Evolutionary conservation across 2,329 filamentous ascomycete genomes (phyloP).

Genomic region (Diaporthe australafricana): DNA sequence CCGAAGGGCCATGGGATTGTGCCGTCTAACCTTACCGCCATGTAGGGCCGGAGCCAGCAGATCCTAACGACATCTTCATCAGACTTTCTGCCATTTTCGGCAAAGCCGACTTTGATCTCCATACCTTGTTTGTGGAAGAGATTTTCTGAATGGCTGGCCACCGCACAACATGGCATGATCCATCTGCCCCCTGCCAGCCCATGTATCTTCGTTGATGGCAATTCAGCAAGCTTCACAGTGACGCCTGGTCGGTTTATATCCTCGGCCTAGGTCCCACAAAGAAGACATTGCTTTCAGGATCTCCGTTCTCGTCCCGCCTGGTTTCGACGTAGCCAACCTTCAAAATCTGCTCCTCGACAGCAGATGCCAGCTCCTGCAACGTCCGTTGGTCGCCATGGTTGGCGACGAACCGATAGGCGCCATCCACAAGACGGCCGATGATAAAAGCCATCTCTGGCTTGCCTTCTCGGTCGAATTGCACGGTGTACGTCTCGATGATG

Average conservation of each 20-base stretch:
- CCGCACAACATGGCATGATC: too few species aligned
- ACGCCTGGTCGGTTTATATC: not conserved
- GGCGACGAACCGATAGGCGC: conserved; percentile 26
- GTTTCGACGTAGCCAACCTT: conserved; percentile 26
- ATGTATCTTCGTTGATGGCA: too few species aligned
- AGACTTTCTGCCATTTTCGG: too few species aligned
- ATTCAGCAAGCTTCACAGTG: too few species aligned
- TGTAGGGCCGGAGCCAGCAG: too few species aligned
- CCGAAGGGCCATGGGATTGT: too few species aligned
- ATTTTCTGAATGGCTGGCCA: too few species aligned
- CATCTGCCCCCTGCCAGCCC: not conserved
- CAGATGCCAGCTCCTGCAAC: conserved; percentile 28
- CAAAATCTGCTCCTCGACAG: conserved; percentile 32
- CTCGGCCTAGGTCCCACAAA: conserved; percentile 22
- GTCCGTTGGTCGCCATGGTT: conserved; percentile 35
- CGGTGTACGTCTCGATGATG: conserved; percentile 44
- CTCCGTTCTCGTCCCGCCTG: not conserved
- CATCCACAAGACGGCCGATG: conserved; percentile 27
- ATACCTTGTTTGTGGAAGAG: too few species aligned
- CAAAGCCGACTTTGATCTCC: too few species aligned
- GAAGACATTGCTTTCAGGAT: conserved; percentile 28
- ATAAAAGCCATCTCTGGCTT: conserved; percentile 35
- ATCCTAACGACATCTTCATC: too few species aligned
- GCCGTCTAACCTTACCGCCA: too few species aligned
- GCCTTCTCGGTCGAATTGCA: conserved; percentile 41